A percentile compares a stretch with the other conserved stretches of the same genome.
phyloP scores from a whole-genome alignment of 495 filamentous ascomycete genomes.

The Barbatosphaeria neglecta region DNA sequence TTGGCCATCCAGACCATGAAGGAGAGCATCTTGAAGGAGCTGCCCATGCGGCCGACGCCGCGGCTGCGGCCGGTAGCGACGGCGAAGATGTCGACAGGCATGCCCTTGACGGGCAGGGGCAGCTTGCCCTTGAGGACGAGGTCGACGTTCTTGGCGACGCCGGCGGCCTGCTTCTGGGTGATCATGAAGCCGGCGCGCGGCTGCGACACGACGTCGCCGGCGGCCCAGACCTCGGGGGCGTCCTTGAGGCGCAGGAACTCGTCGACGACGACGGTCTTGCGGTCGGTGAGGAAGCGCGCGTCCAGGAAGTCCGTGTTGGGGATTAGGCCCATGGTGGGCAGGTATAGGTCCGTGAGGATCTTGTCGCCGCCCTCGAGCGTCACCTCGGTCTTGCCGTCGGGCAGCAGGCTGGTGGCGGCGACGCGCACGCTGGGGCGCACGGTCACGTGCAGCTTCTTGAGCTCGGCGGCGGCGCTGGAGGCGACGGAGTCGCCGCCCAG shows the following conservation, averaged over 20 bases:
- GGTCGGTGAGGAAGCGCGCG: slow-evolving; percentile 30
- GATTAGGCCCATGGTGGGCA: slow-evolving; percentile 47
- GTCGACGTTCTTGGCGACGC: slow-evolving; percentile 33
- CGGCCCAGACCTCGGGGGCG: slow-evolving; percentile 36
- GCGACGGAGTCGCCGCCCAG: slow-evolving; percentile 25
- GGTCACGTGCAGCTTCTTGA: slow-evolving; percentile 40
- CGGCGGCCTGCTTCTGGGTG: slow-evolving; percentile 35
- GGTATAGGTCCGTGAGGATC: slow-evolving; percentile 44
- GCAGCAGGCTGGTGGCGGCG: slow-evolving; percentile 2
- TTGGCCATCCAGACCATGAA: slow-evolving; percentile 29
- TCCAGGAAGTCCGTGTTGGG: slow-evolving; percentile 54
- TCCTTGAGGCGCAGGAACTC: slow-evolving; percentile 39
- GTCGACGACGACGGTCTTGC: slow-evolving; percentile 45
- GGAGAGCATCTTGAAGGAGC: slow-evolving; percentile 24
- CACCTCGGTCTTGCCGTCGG: slow-evolving; percentile 26
- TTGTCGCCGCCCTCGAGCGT: slow-evolving; percentile 25
- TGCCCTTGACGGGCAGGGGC: slow-evolving; percentile 22
- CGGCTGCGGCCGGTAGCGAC: slow-evolving; percentile 26
- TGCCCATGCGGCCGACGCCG: slow-evolving; percentile 23
- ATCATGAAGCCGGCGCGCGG: slow-evolving; percentile 32
- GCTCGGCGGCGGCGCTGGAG: slow-evolving; percentile 21
- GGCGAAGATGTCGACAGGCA: slow-evolving; percentile 29
- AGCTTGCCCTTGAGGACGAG: slow-evolving; percentile 20
- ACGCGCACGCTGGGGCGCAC: slow-evolving; percentile 30
- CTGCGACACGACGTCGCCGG: slow-evolving; percentile 39